Conservation (phyloP, 2,329 filamentous ascomycete genomes). For the Didymella lethalis region DNA sequence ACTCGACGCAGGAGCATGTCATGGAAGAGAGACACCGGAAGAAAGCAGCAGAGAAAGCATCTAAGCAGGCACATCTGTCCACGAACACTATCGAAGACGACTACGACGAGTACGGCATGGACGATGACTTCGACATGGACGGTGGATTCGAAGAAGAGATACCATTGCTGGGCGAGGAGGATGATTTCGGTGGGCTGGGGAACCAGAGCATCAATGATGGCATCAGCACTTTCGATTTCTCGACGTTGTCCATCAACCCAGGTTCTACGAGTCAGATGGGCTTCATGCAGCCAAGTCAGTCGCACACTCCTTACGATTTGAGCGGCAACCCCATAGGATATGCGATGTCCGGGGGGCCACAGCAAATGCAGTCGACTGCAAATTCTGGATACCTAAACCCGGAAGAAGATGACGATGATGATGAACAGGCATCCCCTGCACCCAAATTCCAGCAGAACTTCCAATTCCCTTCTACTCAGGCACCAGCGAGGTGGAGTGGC, state of each 20-base stretch:
- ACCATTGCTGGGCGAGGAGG: conserved; percentile 59
- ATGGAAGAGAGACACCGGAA: conserved; percentile 76
- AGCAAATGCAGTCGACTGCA: conserved; percentile 16
- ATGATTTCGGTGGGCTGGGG: conserved; percentile 40
- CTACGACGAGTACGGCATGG: conserved; percentile 50
- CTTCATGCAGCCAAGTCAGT: conserved; percentile 34
- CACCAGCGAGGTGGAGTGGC: not conserved
- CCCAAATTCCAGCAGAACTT: conserved; percentile 1
- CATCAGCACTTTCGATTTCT: conserved; percentile 44
- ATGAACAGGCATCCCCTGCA: conserved; percentile 22
- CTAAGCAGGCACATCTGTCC: conserved; percentile 47
- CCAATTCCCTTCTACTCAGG: not conserved
- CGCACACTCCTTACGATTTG: conserved; percentile 40
- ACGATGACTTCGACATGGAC: conserved; percentile 59
- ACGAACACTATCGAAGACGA: conserved; percentile 49
- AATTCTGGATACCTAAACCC: conserved; percentile 11
- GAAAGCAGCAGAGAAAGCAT: conserved; percentile 68
- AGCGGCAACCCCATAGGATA: conserved; percentile 46
- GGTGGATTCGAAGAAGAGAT: conserved; percentile 73
- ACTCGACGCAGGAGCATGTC: conserved; percentile 70
- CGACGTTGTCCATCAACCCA: conserved; percentile 38
- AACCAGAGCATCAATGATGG: conserved; percentile 36
- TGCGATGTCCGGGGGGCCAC: conserved; percentile 40
- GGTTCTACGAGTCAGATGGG: conserved; percentile 30
- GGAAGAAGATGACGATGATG: conserved; percentile 20